Evolutionary conservation across 169 alveolate genomes (phyloP).

Genomic region (Plasmodium cynomolgi): DNA sequence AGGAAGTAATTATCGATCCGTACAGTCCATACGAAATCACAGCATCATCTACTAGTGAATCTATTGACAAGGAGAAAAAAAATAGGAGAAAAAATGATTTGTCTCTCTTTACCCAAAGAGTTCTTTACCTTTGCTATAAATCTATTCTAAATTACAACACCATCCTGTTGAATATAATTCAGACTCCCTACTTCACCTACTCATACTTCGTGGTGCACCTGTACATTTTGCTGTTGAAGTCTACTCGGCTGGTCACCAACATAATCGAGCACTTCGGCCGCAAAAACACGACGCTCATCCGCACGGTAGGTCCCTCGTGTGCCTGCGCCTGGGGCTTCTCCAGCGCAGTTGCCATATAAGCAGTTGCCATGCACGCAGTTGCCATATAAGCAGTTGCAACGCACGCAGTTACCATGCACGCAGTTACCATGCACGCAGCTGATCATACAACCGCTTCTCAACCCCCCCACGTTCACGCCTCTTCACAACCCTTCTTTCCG

Average conservation of each 20-base stretch:
- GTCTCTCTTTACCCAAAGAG: slow-evolving; percentile 55
- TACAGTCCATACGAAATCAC: slow-evolving; percentile 58
- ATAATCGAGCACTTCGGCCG: slow-evolving; percentile 57
- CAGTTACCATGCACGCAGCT: neutral
- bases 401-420: too few species aligned
- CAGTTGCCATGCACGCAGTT: too few species aligned
- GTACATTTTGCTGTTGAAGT: slow-evolving; percentile 20
- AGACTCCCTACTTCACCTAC: slow-evolving; percentile 20
- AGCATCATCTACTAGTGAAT: slow-evolving; percentile 43
- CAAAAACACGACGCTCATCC: slow-evolving; percentile 40
- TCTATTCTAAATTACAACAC: slow-evolving; percentile 51
- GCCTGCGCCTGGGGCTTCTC: neutral
- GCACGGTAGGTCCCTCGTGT: slow-evolving; percentile 20
- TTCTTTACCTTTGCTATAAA: slow-evolving; percentile 50
- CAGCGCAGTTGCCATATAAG: neutral
- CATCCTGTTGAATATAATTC: slow-evolving; percentile 31
- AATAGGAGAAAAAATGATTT: slow-evolving; percentile 23
- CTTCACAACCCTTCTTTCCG: neutral
- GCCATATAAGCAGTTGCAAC: too few species aligned
- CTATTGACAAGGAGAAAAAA: neutral
- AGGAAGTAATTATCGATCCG: slow-evolving; percentile 41
- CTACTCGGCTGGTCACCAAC: slow-evolving; percentile 56
- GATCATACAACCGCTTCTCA: too few species aligned
- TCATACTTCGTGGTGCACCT: slow-evolving; percentile 52
- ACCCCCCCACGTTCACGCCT: neutral